Conservation (phyloP, 257 asterid genomes). For the Rauvolfia tetraphylla region DNA sequence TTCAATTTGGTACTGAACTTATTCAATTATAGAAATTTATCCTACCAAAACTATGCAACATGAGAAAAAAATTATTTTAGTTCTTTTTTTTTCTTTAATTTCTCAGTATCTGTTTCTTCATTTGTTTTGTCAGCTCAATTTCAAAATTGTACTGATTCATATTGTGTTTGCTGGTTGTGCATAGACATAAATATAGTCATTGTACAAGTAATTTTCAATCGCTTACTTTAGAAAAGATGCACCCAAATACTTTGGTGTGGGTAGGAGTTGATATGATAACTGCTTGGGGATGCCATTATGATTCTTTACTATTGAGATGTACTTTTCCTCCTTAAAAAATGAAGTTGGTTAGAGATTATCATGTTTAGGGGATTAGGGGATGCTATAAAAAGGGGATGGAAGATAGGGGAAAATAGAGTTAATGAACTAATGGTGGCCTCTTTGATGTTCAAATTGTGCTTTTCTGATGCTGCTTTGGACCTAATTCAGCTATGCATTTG, state of each 20-base stretch:
- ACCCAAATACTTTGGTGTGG: no score
- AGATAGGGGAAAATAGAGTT: background rate
- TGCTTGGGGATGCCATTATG: background rate
- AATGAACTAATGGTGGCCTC: slow-evolving; percentile 4
- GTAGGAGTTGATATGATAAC: no score
- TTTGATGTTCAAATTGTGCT: background rate
- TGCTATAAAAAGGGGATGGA: background rate
- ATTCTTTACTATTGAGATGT: background rate
- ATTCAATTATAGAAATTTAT: background rate
- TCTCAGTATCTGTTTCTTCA: no score
- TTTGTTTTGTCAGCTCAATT: background rate
- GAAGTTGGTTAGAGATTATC: slow-evolving; percentile 2
- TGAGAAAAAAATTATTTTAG: no score
- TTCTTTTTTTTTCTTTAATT: no score
- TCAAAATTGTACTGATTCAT: background rate
- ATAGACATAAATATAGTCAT: background rate
- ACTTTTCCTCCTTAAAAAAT: background rate
- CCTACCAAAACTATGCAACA: no score
- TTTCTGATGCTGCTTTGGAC: background rate
- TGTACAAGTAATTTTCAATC: background rate
- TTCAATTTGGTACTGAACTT: background rate
- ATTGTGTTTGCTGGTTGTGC: no score
- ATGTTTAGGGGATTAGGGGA: background rate
- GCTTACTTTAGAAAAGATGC: no score
- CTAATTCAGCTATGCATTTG: slow-evolving; percentile 9